Evolutionary conservation across 1,139 yeast genomes (phyloP), one percentile per base, ranked within the genome.

Genomic region (Nakaseomyces nivariensis): DNA sequence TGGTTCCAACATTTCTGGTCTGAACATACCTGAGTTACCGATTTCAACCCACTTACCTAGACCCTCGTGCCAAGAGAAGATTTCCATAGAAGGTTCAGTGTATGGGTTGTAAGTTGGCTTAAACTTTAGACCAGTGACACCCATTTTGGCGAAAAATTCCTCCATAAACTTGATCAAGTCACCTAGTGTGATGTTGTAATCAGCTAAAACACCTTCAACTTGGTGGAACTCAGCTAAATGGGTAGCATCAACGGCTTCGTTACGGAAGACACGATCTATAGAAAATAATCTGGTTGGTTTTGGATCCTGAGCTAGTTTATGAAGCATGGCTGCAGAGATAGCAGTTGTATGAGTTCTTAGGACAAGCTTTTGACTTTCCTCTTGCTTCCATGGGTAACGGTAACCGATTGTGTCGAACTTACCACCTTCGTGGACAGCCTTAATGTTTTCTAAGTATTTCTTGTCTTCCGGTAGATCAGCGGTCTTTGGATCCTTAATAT

Each of bases 191-290:
- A 92, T 75, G 70, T 89, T 86, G 72, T 88, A 90, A 66, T 95
- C 98, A 37, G 97, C 98, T 68, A 94, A 77, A 51, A 94, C 98
- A 74, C 99, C 99, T 74, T 94, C 99, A 55, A 94, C 95, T 74
- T 94, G 99, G 72, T 92, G 97, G 77, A 94, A 94, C 74, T 94
- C 99, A 29, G 98, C 98, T 72, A 94, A 79, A 72, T 94, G 99
- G n/a, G 99, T 94, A 49, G 97, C 98, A 68, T 94, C 99, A 50
- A 94, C 98, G 25, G 99, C 97, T 75, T 94, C 99, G 68, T 94
- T 94, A 75, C 99, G 87, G 85, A 94, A 94, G 56, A 94, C 99
- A 67, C 97, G 81, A 72, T 94, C 99, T 63, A 94, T 94, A 49
- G 96, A 87, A 75, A 94, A 94, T 67, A 88, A 78, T 71, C 97